Base-by-base conservation (phyloP, 2,329 filamentous ascomycete species). In the Metarhizium rileyi region DNA sequence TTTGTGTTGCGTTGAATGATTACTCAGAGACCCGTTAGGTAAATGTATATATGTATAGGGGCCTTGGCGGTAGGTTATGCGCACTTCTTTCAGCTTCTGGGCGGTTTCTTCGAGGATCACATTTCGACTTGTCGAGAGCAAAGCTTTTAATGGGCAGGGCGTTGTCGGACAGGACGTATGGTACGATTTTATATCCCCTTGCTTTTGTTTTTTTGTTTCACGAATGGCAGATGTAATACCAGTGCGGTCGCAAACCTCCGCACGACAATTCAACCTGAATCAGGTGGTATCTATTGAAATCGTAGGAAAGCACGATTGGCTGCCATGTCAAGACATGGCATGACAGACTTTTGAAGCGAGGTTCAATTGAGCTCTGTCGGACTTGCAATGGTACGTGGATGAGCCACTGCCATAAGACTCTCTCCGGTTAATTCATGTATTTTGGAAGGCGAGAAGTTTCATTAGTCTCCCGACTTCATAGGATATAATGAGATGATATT, bases 1-100 rank as follows among this genome's bases (percentile, higher is more conserved):
- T 95, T 0, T 95, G 90, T 62, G 90, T 96, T 35, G 90, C 90
- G 14, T 72, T 96, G 55, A 96, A 96, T 65, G 90, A 96, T 63
- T 89, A 89, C 64, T 81, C 78, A 12, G 78, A 82, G 65, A 70
- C 76, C 30, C 70, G 76, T 18, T 68, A 48, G 44, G 5, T 26
- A 22, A 25, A 4, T 0, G 10, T 0, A 3, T 5, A 4, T 12
- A 26, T 5, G 16, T 30, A 27, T n/a, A 16, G 12, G 30, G 10
- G 10, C 16, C 43, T 3, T 30, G 23, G 9, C 14, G 41, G 20
- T 22, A n/a, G 22, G 4, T n/a, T 2, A 7, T 20, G 14, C 26
- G 5, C 41, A 43, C 18, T 20, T 38, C 8, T 38, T 20, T 20
- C 16, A 20, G 18, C 20, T 7, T 20, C 5, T 42, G 18, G 20